A percentile compares a stretch with the other conserved stretches of the same genome.
phyloP scores from a whole-genome alignment of 148 eudicot species.

The Fagopyrum homotropicum region DNA sequence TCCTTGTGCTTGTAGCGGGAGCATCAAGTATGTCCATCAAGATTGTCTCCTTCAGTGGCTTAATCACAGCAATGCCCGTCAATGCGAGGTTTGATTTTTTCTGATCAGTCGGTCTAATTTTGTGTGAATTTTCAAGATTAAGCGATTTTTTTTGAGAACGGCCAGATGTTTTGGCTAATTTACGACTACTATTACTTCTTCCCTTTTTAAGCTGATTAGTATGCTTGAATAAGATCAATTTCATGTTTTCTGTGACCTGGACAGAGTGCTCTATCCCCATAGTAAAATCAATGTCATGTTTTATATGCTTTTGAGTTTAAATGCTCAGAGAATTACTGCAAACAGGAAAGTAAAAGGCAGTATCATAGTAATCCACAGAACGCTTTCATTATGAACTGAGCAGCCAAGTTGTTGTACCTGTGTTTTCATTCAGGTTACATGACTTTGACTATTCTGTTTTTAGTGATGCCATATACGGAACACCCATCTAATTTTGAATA shows the following conservation, averaged over 20 bases:
- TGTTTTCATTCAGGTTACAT: background rate
- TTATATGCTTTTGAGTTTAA: background rate
- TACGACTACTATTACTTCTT: background rate
- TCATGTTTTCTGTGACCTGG: background rate
- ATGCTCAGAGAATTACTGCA: background rate
- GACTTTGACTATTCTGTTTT: background rate
- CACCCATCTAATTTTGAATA: background rate
- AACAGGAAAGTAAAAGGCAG: background rate
- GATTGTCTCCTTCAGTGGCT: constrained; percentile 97
- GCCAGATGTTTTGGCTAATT: background rate
- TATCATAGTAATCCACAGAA: background rate
- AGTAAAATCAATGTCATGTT: background rate
- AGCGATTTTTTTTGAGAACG: background rate
- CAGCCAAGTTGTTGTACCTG: constrained; percentile 6
- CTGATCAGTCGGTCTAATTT: background rate
- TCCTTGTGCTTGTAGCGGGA: constrained; percentile 93
- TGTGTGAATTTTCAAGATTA: constrained; percentile 6
- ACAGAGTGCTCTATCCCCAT: background rate
- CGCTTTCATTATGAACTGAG: background rate
- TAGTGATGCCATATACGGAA: background rate
- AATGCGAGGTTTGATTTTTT: constrained; percentile 64
- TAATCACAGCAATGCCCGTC: constrained; percentile 92
- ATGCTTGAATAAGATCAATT: background rate
- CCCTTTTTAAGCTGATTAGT: background rate
- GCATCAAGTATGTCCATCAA: constrained; percentile 90